Conservation (phyloP, 2,329 filamentous ascomycete species). For the Elsinoe australis region DNA sequence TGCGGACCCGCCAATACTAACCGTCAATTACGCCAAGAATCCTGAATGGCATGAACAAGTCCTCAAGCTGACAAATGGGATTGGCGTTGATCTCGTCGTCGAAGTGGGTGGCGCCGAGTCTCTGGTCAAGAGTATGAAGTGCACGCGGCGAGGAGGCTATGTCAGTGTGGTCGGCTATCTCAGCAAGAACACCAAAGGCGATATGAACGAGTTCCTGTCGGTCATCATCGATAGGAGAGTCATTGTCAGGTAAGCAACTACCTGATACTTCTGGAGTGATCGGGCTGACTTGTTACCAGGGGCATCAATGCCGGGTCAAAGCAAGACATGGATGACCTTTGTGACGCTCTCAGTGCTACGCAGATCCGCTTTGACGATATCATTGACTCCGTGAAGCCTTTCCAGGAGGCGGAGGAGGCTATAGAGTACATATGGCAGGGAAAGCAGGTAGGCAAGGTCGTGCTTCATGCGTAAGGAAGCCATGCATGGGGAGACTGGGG, state of each 20-base stretch:
- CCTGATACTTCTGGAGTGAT: no score
- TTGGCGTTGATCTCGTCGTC: conserved; percentile 22
- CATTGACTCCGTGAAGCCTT: conserved; percentile 34
- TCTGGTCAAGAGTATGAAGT: conserved; percentile 29
- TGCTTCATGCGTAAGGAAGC: conserved; percentile 25
- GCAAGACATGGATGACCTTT: conserved; percentile 36
- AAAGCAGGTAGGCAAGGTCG: conserved; percentile 39
- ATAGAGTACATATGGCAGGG: conserved; percentile 38
- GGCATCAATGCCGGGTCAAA: conserved; percentile 39
- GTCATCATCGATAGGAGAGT: conserved; percentile 35
- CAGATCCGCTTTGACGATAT: conserved; percentile 30
- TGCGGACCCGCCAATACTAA: conserved; percentile 21
- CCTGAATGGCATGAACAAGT: conserved; percentile 24
- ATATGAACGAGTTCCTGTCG: conserved; percentile 32
- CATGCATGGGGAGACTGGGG: no score
- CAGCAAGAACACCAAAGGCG: conserved; percentile 26
- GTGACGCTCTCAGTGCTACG: conserved; percentile 29
- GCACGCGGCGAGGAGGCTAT: conserved; percentile 36
- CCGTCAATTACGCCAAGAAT: conserved; percentile 20
- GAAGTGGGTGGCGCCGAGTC: conserved; percentile 25
- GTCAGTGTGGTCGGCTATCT: conserved; percentile 42
- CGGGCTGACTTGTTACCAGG: conserved; percentile 21
- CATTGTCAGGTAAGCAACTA: conserved; percentile 26
- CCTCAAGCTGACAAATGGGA: conserved; percentile 15
- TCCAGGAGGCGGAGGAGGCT: conserved; percentile 37